Evolutionary conservation across 2,329 filamentous ascomycete species (phyloP).

Genomic region (Nemania sp.): DNA sequence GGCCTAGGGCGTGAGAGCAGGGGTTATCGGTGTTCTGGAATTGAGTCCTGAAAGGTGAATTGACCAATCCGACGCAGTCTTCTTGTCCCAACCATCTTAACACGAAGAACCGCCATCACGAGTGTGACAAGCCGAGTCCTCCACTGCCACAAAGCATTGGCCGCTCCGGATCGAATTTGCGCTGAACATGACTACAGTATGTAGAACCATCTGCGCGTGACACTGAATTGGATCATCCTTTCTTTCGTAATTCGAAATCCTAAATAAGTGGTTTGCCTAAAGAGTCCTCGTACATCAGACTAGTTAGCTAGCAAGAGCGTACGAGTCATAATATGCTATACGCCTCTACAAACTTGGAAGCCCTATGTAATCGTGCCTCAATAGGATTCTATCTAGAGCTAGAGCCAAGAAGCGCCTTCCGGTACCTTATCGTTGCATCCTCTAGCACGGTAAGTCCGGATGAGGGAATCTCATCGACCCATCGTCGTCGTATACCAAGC

Average conservation of each 20-base stretch:
- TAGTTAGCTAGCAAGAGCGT: slow-evolving; percentile 1
- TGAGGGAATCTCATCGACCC: slow-evolving; percentile 13
- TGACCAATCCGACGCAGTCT: slow-evolving; percentile 36
- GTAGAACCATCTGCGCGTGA: slow-evolving; percentile 10
- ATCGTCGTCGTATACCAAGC: slow-evolving; percentile 5
- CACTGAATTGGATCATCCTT: background rate
- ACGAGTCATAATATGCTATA: slow-evolving; percentile 15
- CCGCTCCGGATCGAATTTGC: background rate
- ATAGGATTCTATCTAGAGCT: background rate
- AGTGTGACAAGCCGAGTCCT: slow-evolving; percentile 12
- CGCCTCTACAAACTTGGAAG: no score
- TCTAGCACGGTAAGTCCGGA: slow-evolving; percentile 13
- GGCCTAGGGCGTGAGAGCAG: slow-evolving; percentile 3
- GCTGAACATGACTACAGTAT: slow-evolving; percentile 13
- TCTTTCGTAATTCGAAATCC: slow-evolving; percentile 3
- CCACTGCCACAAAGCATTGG: slow-evolving; percentile 8
- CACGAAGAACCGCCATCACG: slow-evolving; percentile 1
- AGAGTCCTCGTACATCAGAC: background rate
- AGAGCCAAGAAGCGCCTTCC: slow-evolving; percentile 8
- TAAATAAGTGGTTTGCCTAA: slow-evolving; percentile 9
- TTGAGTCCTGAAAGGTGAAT: slow-evolving; percentile 21
- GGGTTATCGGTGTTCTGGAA: slow-evolving; percentile 10
- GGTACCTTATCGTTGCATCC: slow-evolving; percentile 2
- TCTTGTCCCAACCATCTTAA: slow-evolving; percentile 27
- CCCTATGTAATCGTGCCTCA: no score